phyloP scores from a whole-genome alignment of 1,139 yeast species.

The Yamadazyma oceani region DNA sequence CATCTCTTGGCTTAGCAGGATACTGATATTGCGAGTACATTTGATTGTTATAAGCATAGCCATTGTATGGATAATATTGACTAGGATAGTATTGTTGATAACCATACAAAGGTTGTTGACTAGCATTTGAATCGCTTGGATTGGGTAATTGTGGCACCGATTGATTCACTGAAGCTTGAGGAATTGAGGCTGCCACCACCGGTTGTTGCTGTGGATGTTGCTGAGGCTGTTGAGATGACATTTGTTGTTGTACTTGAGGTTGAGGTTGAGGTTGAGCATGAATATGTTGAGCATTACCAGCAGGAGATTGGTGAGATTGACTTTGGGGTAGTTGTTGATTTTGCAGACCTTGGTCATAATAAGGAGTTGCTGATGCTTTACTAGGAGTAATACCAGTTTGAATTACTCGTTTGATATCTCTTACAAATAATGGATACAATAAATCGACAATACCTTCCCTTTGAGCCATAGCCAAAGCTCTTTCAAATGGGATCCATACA shows the following conservation, averaged over 20 bases:
- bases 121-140: conserved; percentile 1
- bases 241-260: conserved; percentile 12
- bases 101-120: conserved; percentile 16
- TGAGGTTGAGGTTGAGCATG: conserved; percentile 14
- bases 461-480: conserved; percentile 90
- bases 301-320: conserved; percentile 15
- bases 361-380: conserved; percentile 13
- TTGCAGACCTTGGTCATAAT: conserved; percentile 26
- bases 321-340: conserved; percentile 16
- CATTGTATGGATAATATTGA: conserved; percentile 21
- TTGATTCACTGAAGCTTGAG: conserved; percentile 1
- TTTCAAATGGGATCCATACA: conserved; percentile 96
- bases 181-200: neutral
- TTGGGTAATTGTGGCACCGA: conserved; percentile 1
- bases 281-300: conserved; percentile 2
- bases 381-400: conserved; percentile 51
- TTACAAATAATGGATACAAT: conserved; percentile 83
- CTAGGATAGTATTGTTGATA: conserved; percentile 22
- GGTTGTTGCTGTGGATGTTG: conserved; percentile 4
- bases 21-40: conserved; percentile 19
- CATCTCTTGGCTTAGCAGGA: conserved; percentile 11
- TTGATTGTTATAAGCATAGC: conserved; percentile 24
- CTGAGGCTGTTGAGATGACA: conserved; percentile 12
- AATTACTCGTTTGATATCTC: conserved; percentile 75
- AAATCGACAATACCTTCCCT: conserved; percentile 84